phyloP scores from a whole-genome alignment of 2,329 filamentous ascomycete species.

The Paraphaeosphaeria minitans region DNA sequence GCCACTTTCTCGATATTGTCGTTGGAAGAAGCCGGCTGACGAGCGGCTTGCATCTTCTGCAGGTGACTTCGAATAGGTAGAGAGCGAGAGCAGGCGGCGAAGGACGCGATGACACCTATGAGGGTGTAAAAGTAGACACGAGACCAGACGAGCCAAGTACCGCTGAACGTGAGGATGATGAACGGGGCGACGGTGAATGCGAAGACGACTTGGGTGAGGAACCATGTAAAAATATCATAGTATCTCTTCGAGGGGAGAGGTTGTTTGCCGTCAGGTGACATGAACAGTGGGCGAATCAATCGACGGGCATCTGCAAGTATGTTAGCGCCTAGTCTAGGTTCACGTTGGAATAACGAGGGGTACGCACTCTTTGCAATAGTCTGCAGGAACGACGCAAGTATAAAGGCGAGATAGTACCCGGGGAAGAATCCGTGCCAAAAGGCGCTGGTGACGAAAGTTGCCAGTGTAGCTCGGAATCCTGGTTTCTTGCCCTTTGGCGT shows the following conservation, averaged over 20 bases:
- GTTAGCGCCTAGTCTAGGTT: constrained; percentile 8
- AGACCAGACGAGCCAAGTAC: constrained; percentile 77
- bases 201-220: constrained; percentile 81
- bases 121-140: constrained; percentile 89
- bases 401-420: constrained; percentile 90
- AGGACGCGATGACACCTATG: constrained; percentile 66
- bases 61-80: constrained; percentile 63
- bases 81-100: constrained; percentile 80
- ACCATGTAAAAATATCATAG: constrained; percentile 79
- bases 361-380: constrained; percentile 89
- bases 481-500: constrained; percentile 96
- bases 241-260: constrained; percentile 71
- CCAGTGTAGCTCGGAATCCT: constrained; percentile 90
- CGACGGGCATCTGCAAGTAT: constrained; percentile 76
- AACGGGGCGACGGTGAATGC: constrained; percentile 85
- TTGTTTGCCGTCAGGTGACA: constrained; percentile 71
- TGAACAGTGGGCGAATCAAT: constrained; percentile 88
- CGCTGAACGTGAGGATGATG: constrained; percentile 74
- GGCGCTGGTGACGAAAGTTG: constrained; percentile 91
- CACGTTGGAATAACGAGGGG: background rate
- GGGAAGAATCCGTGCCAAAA: constrained; percentile 99
- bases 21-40: constrained; percentile 29
- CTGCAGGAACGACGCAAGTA: constrained; percentile 89
- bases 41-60: constrained; percentile 39
- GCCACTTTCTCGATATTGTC: constrained; percentile 39